phyloP scores from a whole-genome alignment of 1,284 basidiomycete species.

The Coniferiporia weirii region DNA sequence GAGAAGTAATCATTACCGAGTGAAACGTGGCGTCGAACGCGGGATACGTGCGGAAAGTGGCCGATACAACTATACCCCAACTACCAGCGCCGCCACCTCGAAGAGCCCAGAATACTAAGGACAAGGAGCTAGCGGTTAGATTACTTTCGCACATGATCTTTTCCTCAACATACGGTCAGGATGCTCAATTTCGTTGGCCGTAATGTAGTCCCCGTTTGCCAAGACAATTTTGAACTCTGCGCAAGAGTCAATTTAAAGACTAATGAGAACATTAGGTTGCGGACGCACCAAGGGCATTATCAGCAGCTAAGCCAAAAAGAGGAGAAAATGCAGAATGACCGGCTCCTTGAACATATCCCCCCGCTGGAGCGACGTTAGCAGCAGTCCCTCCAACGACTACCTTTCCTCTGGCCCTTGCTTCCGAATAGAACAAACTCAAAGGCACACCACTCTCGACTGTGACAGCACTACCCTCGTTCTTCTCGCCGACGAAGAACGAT shows the following conservation, averaged over 20 bases:
- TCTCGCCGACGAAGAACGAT: slow-evolving; percentile 20
- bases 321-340: slow-evolving; percentile 30
- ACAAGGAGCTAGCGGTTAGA: background rate
- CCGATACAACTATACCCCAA: slow-evolving; percentile 31
- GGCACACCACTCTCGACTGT: slow-evolving; percentile 29
- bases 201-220: slow-evolving; percentile 27
- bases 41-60: slow-evolving; percentile 29
- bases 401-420: slow-evolving; percentile 23
- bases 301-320: slow-evolving; percentile 27
- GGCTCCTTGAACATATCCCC: slow-evolving; percentile 31
- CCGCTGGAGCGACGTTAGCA: slow-evolving; percentile 27
- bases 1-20: slow-evolving; percentile 13
- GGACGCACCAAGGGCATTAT: slow-evolving; percentile 28
- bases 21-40: slow-evolving; percentile 27
- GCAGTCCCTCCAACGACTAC: slow-evolving; percentile 28
- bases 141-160: background rate
- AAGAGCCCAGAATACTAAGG: slow-evolving; percentile 31
- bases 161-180: slow-evolving; percentile 14
- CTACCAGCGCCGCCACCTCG: slow-evolving; percentile 32
- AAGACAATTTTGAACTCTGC: slow-evolving; percentile 28
- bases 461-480: slow-evolving; percentile 25
- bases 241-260: background rate
- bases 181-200: slow-evolving; percentile 23
- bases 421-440: slow-evolving; percentile 24
- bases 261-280: background rate